Base-by-base conservation (phyloP, 768 basidiomycete species). In the Floccularia luteovirens region DNA sequence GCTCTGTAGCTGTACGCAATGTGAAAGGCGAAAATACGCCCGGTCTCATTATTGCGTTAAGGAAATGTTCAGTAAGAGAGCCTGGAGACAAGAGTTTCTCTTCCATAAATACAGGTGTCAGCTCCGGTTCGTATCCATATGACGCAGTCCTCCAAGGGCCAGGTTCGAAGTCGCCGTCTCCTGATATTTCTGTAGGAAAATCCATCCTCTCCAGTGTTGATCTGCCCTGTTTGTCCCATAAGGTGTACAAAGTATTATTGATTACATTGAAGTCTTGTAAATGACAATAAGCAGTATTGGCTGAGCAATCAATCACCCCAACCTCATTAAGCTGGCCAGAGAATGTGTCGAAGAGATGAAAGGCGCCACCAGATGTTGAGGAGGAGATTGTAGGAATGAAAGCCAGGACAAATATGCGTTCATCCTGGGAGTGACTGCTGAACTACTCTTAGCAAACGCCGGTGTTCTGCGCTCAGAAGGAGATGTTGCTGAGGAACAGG, bases 21-120 rank as follows among this genome's bases (percentile, higher is more conserved):
- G 91, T 90, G 24, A 86, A 60, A 2, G 77, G 65, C 6, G 93
- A 93, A 61, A 96, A 97, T 38, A 89, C 71, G 16, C 89, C 90
- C 0, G 94, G 92, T 23, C 82, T 74, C 70, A 93, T 80, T 47
- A 96, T 69, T 32, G 82, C 87, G 38, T 79, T 70, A 52, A 92
- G 71, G 60, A 91, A 92, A 46, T 82, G 83, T 42, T 81, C 81
- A 0, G 82, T 70, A 50, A 93, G 58, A 2, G 86, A 85, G 23
- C 80, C 81, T 19, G 77, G 71, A 22, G 75, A 67, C 41, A 83
- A 63, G 42, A 94, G 74, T 38, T 82, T 71, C 49, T 90, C 88
- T 50, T 93, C 91, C 49, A 97, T 79, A 59, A 87, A 82, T n/a
- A 81, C 77, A 13, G 92, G 85, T 0, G 87, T 87, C 51, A 85